Evolutionary conservation across 2,329 filamentous ascomycete genomes (phyloP), one percentile per base, ranked within the genome.

Genomic region (Botrytis elliptica): DNA sequence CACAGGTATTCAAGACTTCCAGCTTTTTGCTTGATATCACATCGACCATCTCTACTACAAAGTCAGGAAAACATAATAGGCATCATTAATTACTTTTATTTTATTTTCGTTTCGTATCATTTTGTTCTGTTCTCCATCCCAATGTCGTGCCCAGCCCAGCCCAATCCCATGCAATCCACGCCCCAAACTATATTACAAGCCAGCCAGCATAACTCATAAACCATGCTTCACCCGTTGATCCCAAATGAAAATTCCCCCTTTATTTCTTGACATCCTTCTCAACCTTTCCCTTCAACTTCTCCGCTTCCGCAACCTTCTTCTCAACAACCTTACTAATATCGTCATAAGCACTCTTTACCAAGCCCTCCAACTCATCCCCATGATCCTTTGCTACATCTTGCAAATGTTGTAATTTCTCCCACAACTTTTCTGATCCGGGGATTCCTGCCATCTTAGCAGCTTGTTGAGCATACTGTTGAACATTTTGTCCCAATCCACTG

Each of bases 301-400:
- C 84, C 0, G 88, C 86, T 82, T 88, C 85, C 66, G 86, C 80
- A 0, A 84, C 84, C 83, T 88, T 87, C 80, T 88, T 88, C 81
- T 90, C 88, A 60, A 93, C 83, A 44, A 93, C 86, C 81, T 90
- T 85, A 80, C 87, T 85, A 65, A 93, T 83, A 81, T 93, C 91
- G 63, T 91, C 86, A 67, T 92, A 84, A 0, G 91, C 91, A 80
- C 92, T 90, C 82, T 90, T 89, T 70, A 92, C 81, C 55, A 94
- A 84, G 82, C 89, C 87, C 84, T 93, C 88, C 3, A 91, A 91
- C 81, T 94, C 90, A 8, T 89, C 85, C 68, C 88, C 89, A 81
- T 92, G 89, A 83, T 92, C 89, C 78, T 91, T 85, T 0, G 89
- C 90, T 22, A 91, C 85, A 75, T 92, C 85, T 76, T 88, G 85